phyloP scores from a whole-genome alignment of 2,329 filamentous ascomycete genomes.

The Triangularia setosa region DNA sequence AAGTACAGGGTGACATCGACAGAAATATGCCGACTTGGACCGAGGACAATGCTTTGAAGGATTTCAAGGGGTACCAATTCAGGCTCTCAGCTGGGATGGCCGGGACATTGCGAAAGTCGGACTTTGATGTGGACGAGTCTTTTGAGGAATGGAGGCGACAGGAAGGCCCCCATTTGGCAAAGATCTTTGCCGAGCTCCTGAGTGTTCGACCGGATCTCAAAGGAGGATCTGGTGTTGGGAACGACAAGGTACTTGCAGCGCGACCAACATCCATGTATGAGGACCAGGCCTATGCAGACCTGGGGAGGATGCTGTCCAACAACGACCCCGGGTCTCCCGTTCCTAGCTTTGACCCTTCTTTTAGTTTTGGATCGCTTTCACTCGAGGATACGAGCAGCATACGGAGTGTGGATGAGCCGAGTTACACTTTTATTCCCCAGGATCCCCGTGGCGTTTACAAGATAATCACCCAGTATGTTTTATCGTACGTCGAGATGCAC shows the following conservation, averaged over 20 bases:
- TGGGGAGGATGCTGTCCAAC: constrained; percentile 47
- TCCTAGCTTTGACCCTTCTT: constrained; percentile 59
- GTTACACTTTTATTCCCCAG: constrained; percentile 85
- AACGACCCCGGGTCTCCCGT: constrained; percentile 39
- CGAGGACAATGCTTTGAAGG: constrained; percentile 82
- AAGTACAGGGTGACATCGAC: constrained; percentile 85
- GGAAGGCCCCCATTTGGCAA: constrained; percentile 82
- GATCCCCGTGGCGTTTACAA: constrained; percentile 82
- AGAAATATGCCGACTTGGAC: constrained; percentile 79
- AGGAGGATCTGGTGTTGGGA: constrained; percentile 62
- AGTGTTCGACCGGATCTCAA: constrained; percentile 81
- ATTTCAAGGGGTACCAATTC: constrained; percentile 90
- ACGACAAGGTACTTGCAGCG: constrained; percentile 57
- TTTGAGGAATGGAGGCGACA: constrained; percentile 88
- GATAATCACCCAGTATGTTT: constrained; percentile 72
- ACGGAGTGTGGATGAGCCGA: constrained; percentile 56
- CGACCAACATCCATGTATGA: constrained; percentile 46
- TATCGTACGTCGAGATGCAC: constrained; percentile 61
- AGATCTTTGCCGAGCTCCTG: constrained; percentile 89
- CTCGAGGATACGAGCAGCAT: constrained; percentile 53
- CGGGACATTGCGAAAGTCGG: constrained; percentile 72
- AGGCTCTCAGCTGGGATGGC: constrained; percentile 76
- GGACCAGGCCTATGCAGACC: constrained; percentile 50
- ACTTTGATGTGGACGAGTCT: constrained; percentile 86
- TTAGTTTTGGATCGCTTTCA: constrained; percentile 64